Evolutionary conservation across 352 stramenopile genomes (phyloP).

Genomic region (Vaucheria bursata): DNA sequence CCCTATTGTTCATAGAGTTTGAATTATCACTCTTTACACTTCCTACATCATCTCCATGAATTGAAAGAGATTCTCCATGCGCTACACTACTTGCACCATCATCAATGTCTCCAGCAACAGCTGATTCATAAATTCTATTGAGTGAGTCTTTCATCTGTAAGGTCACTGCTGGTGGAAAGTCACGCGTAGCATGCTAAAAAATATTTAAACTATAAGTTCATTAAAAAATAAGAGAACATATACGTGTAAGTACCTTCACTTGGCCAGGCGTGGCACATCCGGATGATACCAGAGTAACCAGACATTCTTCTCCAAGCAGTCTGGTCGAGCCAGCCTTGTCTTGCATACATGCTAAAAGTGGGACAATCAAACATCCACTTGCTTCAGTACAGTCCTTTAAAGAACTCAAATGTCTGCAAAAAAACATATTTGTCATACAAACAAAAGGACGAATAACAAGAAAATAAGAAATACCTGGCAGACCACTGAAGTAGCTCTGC

Average conservation of each 20-base stretch:
- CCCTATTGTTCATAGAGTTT: not conserved
- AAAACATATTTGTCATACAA: too few species aligned
- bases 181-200: conserved; percentile 26
- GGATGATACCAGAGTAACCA: conserved; percentile 19
- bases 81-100: not conserved
- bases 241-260: conserved; percentile 4
- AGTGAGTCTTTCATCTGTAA: conserved; percentile 31
- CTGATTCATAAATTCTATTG: conserved; percentile 21
- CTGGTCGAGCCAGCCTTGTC: conserved; percentile 37
- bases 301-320: conserved; percentile 35
- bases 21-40: too few species aligned
- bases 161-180: conserved; percentile 34
- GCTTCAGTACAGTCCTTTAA: not conserved
- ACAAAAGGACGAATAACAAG: too few species aligned
- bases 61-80: too few species aligned
- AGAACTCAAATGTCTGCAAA: not conserved
- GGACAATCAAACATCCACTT: conserved; percentile 24
- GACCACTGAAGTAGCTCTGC: conserved; percentile 32
- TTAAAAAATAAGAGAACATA: too few species aligned
- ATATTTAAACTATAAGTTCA: too few species aligned
- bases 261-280: conserved; percentile 4
- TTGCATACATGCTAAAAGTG: conserved; percentile 43
- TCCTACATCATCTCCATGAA: too few species aligned
- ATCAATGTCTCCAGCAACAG: not conserved
- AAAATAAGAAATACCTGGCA: not conserved